Base-by-base conservation (phyloP, 257 asterid species). In the Jacaranda mimosifolia region DNA sequence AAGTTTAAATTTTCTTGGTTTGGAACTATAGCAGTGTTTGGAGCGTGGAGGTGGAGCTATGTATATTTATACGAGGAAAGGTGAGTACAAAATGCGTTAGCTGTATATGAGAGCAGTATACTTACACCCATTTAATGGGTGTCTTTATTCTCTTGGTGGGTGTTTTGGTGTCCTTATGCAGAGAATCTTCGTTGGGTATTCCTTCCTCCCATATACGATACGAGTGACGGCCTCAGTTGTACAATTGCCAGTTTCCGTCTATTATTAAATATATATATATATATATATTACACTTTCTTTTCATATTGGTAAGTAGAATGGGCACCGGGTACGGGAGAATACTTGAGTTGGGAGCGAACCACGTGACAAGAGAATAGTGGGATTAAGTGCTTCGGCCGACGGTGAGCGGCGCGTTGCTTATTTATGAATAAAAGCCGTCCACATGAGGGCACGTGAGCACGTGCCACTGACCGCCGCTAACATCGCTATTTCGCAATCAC, bases 391-490 rank as follows among this genome's bases (percentile, higher is more conserved):
- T 21, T 5, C 6, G 48, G 84, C 82, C 74, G 86, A 81, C 81
- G 62, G 57, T 8, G 83, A 63, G 70, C 77, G 79, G 77, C 80
- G 79, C 42, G 71, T 75, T 12, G 52, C 64, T 73, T 59, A 21
- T 39, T 13, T 43, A 18, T 57, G 68, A 58, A 46, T 5, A 83
- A 77, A 58, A 48, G 79, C 72, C 85, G 82, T 73, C 82, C 87
- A 84, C 90, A 72, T 83, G 86, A 68, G 32, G 79, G 74, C 89
- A 87, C 89, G 85, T 85, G 88, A 83, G 77, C 84, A 85, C 86
- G 89, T 87, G 80, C 79, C 73, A n/a, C n/a, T 68, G 51, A 39
- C 57, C 77, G 76, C 82, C 86, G 84, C 80, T 64, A 82, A 77
- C 76, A 73, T 74, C 72, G 83, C 73, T 53, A 35, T 60, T 15